phyloP scores from a whole-genome alignment of 75 land plant genomes.

The Selaginella moellendorffii region DNA sequence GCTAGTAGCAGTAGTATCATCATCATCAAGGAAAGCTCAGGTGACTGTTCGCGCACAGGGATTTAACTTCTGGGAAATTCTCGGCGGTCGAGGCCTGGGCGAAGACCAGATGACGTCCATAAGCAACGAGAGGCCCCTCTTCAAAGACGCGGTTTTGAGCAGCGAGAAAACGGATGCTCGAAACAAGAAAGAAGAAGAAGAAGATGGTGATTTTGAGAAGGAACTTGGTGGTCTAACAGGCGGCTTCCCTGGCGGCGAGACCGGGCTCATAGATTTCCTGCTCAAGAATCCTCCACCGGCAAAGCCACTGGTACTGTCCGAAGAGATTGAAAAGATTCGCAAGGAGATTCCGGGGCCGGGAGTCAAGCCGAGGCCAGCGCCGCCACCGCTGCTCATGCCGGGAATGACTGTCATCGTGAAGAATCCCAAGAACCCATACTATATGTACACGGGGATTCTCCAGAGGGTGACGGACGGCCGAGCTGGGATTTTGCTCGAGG shows the following conservation, averaged over 20 bases:
- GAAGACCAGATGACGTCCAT: slow-evolving; percentile 33
- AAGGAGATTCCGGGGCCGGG: background rate
- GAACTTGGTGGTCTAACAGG: slow-evolving; percentile 72
- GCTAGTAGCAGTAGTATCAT: too few relatives aligned
- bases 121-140: slow-evolving; percentile 15
- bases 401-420: slow-evolving; percentile 89
- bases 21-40: too few relatives aligned
- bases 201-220: slow-evolving; percentile 46
- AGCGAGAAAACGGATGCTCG: background rate
- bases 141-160: slow-evolving; percentile 21
- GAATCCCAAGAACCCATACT: slow-evolving; percentile 49
- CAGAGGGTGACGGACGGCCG: slow-evolving; percentile 86
- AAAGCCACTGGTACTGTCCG: slow-evolving; percentile 10
- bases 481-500: slow-evolving; percentile 83
- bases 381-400: slow-evolving; percentile 64
- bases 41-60: slow-evolving; percentile 18
- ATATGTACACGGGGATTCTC: slow-evolving; percentile 77
- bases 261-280: slow-evolving; percentile 49
- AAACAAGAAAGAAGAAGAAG: slow-evolving; percentile 5
- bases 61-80: slow-evolving; percentile 26
- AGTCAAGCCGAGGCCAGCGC: slow-evolving; percentile 41
- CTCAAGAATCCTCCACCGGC: slow-evolving; percentile 46
- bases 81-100: slow-evolving; percentile 89
- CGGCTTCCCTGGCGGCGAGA: slow-evolving; percentile 92
- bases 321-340: background rate